Base-by-base conservation (phyloP, 345 rosid species). In the Gossypium stocksii region DNA sequence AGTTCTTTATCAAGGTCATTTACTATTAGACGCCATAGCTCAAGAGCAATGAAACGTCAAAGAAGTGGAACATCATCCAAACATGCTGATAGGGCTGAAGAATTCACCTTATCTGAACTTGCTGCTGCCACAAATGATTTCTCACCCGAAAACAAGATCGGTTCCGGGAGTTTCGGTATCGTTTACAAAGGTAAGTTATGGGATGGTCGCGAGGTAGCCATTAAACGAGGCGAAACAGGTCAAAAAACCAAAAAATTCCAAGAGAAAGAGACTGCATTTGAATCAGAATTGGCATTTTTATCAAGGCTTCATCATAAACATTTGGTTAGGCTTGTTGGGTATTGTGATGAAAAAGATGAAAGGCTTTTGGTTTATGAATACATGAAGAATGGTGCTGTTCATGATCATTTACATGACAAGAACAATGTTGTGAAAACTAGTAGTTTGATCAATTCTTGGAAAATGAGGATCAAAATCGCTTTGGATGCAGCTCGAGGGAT, bases 301-400 rank as follows among this genome's bases (percentile, higher is more conserved):
- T 95, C 98, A 1, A 78, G 99, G 74, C 89, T 95, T 67, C 96
- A 95, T 75, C 99, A 95, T 62, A 93, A 95, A 70, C 98, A 95
- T 77, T 44, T 95, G 77, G 98, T 95, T 13, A 80, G 96, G 75
- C 96, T 95, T 7, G 91, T 95, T 8, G 99, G 99, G 8, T 95
- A 87, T 48, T 95, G 99, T 48, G 94, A 91, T 44, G 98, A 95
- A 34, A 81, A 80, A 7, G 96, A 93, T 22, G 99, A 94, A 82
- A 81, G 83, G 57, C 97, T 94, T 29, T 73, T 94, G 9, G 98
- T 94, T 17, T 94, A 92, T 70, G 97, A 94, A 27, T 87, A 83
- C 90, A 92, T 92, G 98, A 92, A 89, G 78, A 86, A 94, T 56
- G 98, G 98, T 17, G 94, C 98, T 2, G 82, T 94, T 8, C 81